These are phyloP conservation scores for Phytophthora litchii DNA, from an alignment of 352 stramenopile genomes.

Conservation along the genomic window DNA sequence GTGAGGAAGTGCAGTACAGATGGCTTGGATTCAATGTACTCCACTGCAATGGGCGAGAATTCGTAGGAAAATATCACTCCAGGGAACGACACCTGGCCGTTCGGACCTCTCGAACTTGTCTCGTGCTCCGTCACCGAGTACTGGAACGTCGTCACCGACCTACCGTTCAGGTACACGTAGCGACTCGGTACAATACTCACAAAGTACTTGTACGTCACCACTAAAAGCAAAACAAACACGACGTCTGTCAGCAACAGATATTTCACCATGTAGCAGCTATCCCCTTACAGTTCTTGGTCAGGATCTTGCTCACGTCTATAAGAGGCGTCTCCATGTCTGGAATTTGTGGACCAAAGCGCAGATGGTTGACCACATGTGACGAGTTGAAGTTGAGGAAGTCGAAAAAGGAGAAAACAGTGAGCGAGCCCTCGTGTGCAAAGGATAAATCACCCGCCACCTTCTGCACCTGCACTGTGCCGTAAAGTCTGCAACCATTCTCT, in stretches of 20 bases:
- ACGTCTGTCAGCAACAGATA: background rate
- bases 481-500: conserved; percentile 78
- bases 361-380: conserved; percentile 79
- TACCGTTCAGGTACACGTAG: conserved; percentile 83
- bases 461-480: conserved; percentile 70
- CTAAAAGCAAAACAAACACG: conserved; percentile 30
- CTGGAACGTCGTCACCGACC: conserved; percentile 77
- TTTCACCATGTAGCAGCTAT: background rate
- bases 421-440: conserved; percentile 84
- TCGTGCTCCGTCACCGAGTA: conserved; percentile 90
- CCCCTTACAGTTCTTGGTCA: conserved; percentile 73
- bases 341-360: conserved; percentile 81
- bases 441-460: conserved; percentile 86
- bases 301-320: conserved; percentile 84
- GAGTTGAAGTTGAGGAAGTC: conserved; percentile 92
- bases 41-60: conserved; percentile 89
- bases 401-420: conserved; percentile 88
- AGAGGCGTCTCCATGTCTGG: conserved; percentile 88
- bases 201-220: conserved; percentile 91
- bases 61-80: conserved; percentile 91
- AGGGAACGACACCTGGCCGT: conserved; percentile 73
- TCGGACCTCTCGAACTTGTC: conserved; percentile 43
- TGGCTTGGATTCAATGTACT: conserved; percentile 88
- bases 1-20: conserved; percentile 88
- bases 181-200: conserved; percentile 84